Percentiles rank a stretch among this genome's conserved stretches.
Conservation (phyloP, 2,329 filamentous ascomycete species). For the Bipolaris oryzae region DNA sequence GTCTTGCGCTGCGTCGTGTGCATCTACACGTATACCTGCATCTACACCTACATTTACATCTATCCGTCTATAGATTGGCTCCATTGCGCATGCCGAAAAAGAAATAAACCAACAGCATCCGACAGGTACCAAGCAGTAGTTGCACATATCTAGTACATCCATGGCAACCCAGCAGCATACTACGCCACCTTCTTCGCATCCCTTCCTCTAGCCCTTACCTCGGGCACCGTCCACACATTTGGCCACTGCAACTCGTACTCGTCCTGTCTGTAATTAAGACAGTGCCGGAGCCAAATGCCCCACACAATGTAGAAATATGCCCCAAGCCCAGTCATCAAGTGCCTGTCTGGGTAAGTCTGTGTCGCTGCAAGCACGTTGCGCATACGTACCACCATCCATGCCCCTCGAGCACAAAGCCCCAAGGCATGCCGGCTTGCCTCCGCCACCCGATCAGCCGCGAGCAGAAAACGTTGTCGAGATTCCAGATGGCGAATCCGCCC, state of each 20-base stretch:
- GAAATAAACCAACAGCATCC: no score
- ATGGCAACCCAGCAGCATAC: no score
- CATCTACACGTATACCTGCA: no score
- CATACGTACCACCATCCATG: conserved; percentile 71
- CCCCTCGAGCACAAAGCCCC: conserved; percentile 76
- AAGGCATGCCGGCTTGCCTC: conserved; percentile 73
- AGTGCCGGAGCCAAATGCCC: conserved; percentile 81
- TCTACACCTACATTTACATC: no score
- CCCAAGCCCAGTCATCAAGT: conserved; percentile 79
- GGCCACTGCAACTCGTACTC: conserved; percentile 76
- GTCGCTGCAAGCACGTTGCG: background rate
- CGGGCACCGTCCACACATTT: conserved; percentile 61
- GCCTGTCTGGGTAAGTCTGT: conserved; percentile 55
- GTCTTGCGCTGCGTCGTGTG: no score
- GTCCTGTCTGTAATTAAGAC: conserved; percentile 73
- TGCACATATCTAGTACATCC: no score
- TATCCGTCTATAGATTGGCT: no score
- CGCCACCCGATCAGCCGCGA: conserved; percentile 68
- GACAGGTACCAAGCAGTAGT: no score
- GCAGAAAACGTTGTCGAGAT: conserved; percentile 79
- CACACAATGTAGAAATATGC: conserved; percentile 85
- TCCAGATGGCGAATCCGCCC: conserved; percentile 78
- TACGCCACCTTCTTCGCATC: conserved; percentile 38
- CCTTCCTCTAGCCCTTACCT: conserved; percentile 51
- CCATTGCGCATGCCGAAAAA: no score